Conservation (phyloP, 2,329 filamentous ascomycete genomes). For the Claviceps digitariae region DNA sequence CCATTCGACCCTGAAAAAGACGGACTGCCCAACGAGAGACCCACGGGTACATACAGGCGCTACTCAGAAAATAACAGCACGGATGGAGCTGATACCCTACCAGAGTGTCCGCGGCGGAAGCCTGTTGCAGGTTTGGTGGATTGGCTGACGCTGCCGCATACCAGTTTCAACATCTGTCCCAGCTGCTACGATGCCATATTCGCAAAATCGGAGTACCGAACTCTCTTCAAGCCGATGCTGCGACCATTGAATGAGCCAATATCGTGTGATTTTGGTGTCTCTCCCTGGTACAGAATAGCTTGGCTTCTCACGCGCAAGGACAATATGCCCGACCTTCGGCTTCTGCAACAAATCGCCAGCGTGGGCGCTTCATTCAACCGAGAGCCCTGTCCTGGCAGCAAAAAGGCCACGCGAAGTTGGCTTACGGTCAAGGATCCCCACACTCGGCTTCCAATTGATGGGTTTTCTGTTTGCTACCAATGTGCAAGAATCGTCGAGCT, state of each 20-base stretch:
- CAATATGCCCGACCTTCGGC: conserved; percentile 46
- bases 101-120: conserved; percentile 55
- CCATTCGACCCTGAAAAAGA: conserved; percentile 29
- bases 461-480: conserved; percentile 62
- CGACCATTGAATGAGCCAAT: conserved; percentile 44
- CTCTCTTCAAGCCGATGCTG: conserved; percentile 46
- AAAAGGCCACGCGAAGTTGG: conserved; percentile 51
- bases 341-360: conserved; percentile 57
- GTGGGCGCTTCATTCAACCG: conserved; percentile 35
- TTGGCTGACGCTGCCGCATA: conserved; percentile 66
- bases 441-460: conserved; percentile 47
- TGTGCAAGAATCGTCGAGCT: conserved; percentile 61
- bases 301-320: conserved; percentile 70
- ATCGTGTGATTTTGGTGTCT: conserved; percentile 65
- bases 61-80: conserved; percentile 32
- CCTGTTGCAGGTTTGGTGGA: conserved; percentile 53
- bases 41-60: conserved; percentile 34
- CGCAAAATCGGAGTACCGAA: conserved; percentile 50
- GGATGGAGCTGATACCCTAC: conserved; percentile 27
- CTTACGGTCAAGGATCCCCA: conserved; percentile 59
- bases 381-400: conserved; percentile 44
- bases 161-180: conserved; percentile 70
- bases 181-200: conserved; percentile 64
- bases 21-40: conserved; percentile 21
- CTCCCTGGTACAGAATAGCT: conserved; percentile 70